phyloP scores from a whole-genome alignment of 2,329 filamentous ascomycete genomes.

The Elsinoe fawcettii region DNA sequence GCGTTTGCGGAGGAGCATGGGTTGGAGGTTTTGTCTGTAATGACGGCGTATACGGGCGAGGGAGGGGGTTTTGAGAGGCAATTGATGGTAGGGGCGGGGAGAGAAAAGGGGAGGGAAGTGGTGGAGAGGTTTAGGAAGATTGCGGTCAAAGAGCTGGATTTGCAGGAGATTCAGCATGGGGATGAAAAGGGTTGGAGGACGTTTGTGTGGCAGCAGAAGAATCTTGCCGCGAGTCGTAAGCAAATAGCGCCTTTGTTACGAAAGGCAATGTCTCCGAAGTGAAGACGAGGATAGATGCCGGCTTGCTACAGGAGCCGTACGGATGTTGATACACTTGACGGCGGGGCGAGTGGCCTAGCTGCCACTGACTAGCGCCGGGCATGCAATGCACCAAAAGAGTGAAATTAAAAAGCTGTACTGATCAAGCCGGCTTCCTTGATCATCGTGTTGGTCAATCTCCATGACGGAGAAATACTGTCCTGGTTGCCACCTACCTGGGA shows the following conservation, averaged over 20 bases:
- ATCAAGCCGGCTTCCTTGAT: too few relatives aligned
- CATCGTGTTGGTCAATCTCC: background rate
- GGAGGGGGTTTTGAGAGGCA: conserved; percentile 55
- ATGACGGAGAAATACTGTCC: background rate
- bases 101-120: conserved; percentile 42
- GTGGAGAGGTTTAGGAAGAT: conserved; percentile 48
- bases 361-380: background rate
- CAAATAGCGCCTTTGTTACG: conserved; percentile 54
- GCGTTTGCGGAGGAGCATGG: conserved; percentile 49
- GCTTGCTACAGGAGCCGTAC: too few relatives aligned
- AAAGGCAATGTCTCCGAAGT: conserved; percentile 31
- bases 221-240: conserved; percentile 54
- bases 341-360: too few relatives aligned
- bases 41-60: conserved; percentile 56
- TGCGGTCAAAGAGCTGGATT: conserved; percentile 43
- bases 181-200: conserved; percentile 41
- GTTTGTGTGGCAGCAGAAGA: conserved; percentile 57
- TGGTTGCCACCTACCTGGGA: background rate
- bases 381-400: too few relatives aligned
- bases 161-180: conserved; percentile 44
- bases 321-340: too few relatives aligned
- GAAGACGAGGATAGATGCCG: background rate
- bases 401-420: too few relatives aligned
- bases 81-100: conserved; percentile 58
- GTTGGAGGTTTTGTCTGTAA: conserved; percentile 58